Percentiles rank a stretch among this genome's conserved stretches.
Conservation (phyloP, 2,329 filamentous ascomycete genomes). For the Aspergillus nomiae region DNA sequence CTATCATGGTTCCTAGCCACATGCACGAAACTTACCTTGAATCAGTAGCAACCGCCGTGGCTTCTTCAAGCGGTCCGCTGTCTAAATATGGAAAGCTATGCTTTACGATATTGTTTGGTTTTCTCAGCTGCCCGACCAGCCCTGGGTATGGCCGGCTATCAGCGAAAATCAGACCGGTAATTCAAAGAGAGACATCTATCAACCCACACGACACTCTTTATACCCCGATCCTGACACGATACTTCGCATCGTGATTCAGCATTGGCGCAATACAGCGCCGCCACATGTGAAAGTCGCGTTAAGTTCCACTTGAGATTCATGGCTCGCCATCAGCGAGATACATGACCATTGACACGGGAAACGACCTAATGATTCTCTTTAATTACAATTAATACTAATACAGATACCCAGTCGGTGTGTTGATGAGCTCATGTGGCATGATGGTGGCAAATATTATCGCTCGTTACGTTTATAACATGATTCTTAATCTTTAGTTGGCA, state of each 20-base stretch:
- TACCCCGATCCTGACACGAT: background rate
- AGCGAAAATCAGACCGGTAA: background rate
- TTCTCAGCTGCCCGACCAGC: background rate
- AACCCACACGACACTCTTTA: background rate
- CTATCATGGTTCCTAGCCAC: background rate
- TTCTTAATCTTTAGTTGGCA: background rate
- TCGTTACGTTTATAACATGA: constrained; percentile 3
- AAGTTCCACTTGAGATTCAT: background rate
- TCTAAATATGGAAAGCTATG: background rate
- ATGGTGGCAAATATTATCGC: background rate
- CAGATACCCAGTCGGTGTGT: constrained; percentile 15
- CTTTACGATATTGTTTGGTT: background rate
- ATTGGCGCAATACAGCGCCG: background rate
- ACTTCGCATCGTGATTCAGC: background rate
- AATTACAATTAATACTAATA: background rate
- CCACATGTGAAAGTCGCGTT: background rate
- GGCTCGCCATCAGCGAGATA: background rate
- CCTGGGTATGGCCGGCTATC: background rate
- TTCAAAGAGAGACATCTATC: background rate
- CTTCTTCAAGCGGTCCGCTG: constrained; percentile 14
- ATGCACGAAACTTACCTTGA: background rate
- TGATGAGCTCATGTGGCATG: constrained; percentile 8
- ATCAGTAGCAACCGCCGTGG: constrained; percentile 11
- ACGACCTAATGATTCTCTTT: constrained; percentile 11
- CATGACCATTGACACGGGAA: constrained; percentile 7